Evolutionary conservation across 1,284 basidiomycete genomes (phyloP).

Genomic region (Polyporus tsugae): DNA sequence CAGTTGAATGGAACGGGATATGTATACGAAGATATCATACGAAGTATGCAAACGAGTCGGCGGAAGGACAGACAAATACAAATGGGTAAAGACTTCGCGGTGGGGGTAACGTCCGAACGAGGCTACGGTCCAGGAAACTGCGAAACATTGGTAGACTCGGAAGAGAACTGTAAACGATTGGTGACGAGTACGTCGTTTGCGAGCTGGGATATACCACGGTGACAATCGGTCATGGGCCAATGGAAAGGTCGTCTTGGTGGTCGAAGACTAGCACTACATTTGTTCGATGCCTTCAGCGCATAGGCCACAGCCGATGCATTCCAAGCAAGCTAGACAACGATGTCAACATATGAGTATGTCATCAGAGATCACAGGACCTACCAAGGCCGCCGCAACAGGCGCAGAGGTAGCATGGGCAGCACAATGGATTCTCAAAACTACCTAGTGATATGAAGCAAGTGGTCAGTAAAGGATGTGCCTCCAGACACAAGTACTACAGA

Average conservation of each 20-base stretch:
- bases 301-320: conserved; percentile 33
- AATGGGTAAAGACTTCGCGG: not conserved
- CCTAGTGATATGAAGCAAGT: conserved; percentile 11
- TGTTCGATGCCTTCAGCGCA: conserved; percentile 33
- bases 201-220: not conserved
- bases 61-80: not conserved
- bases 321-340: conserved; percentile 26
- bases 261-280: conserved; percentile 12
- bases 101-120: not conserved
- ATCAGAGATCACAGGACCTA: conserved; percentile 13
- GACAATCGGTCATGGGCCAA: not conserved
- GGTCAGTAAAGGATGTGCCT: not conserved
- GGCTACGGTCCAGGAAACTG: not conserved
- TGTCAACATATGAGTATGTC: not conserved
- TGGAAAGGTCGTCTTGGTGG: not conserved
- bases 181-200: not conserved
- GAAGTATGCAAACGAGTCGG: not conserved
- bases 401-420: conserved; percentile 35
- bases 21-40: no score
- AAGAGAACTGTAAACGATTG: not conserved
- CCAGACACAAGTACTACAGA: not conserved
- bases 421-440: conserved; percentile 33
- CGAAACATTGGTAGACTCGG: not conserved
- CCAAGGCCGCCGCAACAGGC: conserved; percentile 35
- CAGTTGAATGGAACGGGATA: not conserved